These are phyloP conservation scores for Actinidia arguta DNA, from an alignment of 179 eudicot genomes.

Conservation along the genomic window DNA sequence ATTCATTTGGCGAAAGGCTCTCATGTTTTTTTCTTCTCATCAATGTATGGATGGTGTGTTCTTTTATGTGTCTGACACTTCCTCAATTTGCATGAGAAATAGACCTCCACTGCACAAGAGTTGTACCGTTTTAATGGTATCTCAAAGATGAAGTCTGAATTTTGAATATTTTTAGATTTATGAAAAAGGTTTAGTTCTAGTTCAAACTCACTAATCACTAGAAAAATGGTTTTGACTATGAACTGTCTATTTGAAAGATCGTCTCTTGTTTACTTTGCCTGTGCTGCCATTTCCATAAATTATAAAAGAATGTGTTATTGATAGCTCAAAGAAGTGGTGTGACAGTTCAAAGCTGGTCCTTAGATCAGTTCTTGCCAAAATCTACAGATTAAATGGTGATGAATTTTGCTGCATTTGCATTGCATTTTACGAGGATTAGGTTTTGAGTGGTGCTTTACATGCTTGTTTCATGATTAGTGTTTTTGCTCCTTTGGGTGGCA, in stretches of 20 bases:
- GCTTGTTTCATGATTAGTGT: too few species aligned
- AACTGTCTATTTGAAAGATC: too few species aligned
- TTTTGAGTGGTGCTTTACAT: not conserved
- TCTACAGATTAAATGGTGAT: not conserved
- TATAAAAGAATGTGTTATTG: not conserved
- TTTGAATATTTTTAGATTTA: not conserved
- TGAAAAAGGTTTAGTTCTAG: not conserved
- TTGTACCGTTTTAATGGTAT: not conserved
- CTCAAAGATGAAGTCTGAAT: not conserved
- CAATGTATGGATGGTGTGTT: not conserved
- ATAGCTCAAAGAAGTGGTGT: not conserved
- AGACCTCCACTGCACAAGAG: not conserved
- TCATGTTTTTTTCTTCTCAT: not conserved
- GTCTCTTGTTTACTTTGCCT: too few species aligned
- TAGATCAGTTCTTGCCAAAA: not conserved
- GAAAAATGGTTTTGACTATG: not conserved
- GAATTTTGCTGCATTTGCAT: not conserved
- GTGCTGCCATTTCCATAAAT: not conserved
- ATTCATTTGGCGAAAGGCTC: constrained; percentile 1
- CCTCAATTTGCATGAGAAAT: not conserved
- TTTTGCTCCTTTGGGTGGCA: too few species aligned
- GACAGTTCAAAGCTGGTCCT: not conserved
- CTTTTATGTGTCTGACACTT: not conserved
- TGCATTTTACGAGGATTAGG: not conserved
- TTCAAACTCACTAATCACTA: not conserved